Conservation (phyloP, 2,329 filamentous ascomycete genomes). For the Pestalotiopsis sp. region DNA sequence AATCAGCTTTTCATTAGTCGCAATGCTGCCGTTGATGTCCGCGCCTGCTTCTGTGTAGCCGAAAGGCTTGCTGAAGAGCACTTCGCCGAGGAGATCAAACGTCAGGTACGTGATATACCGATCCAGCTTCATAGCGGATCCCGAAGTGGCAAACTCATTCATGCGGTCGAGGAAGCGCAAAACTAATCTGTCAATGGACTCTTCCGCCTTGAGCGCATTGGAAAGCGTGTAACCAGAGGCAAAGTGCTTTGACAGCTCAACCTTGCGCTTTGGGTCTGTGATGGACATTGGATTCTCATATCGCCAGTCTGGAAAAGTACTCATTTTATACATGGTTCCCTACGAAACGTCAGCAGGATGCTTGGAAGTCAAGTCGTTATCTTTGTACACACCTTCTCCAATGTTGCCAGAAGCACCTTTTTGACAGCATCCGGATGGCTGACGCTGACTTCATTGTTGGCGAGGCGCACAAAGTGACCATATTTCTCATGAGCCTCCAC, state of each 20-base stretch:
- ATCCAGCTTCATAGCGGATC: constrained; percentile 13
- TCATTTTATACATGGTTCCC: constrained; percentile 4
- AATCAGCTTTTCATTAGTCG: not conserved
- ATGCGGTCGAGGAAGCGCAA: constrained; percentile 8
- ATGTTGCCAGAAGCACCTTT: constrained; percentile 33
- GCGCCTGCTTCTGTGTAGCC: constrained; percentile 26
- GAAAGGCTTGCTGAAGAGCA: constrained; percentile 25
- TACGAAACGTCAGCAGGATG: not conserved
- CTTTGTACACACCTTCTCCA: constrained; percentile 25
- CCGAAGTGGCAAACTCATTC: constrained; percentile 1
- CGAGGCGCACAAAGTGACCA: constrained; percentile 41
- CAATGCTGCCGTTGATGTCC: constrained; percentile 25
- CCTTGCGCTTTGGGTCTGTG: constrained; percentile 14
- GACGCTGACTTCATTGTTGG: constrained; percentile 36
- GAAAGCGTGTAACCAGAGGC: constrained; percentile 24
- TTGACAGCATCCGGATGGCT: constrained; percentile 40
- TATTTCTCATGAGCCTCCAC: constrained; percentile 39
- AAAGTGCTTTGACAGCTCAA: constrained; percentile 27
- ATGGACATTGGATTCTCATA: constrained; percentile 15
- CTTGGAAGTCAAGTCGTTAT: not conserved
- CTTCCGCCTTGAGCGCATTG: constrained; percentile 23
- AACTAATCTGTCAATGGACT: constrained; percentile 10
- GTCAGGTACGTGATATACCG: constrained; percentile 18
- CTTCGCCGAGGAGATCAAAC: constrained; percentile 28
- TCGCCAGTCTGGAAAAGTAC: constrained; percentile 15